Base-by-base conservation (phyloP, 2,329 filamentous ascomycete genomes). In the Myriosclerotinia duriaeana region DNA sequence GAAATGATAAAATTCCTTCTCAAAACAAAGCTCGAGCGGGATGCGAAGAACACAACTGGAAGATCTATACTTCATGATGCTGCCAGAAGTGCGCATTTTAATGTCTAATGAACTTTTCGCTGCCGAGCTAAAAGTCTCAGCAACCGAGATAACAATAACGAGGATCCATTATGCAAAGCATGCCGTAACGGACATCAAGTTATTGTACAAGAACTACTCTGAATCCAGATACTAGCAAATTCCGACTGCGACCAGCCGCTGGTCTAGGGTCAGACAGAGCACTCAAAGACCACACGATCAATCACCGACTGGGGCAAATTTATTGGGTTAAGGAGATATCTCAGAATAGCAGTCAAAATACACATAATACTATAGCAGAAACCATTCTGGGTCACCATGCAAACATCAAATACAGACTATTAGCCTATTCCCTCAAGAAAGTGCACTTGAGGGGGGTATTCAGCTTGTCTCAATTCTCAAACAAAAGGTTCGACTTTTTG, bases 21-120 rank as follows among this genome's bases (percentile, higher is more conserved):
- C 5, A 11, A 46, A 12, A 56, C 20, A 15, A 60, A 42, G 14
- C 55, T 69, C 17, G 59, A 69, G 54, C 50, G 59, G 1, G 55
- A 70, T 12, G 63, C 53, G 15, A 68, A 54, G 50, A 66, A 70
- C 62, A 22, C 60, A 2, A n/a, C 53, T 30, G 40, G 48, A 22
- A 69, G 44, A 65, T 53, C 69, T 26, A 44, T 67, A 22, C 69
- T 70, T 66, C 63, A 64, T 40, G 59, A 66, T 69, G 65, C 62
- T 34, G 65, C 53, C 2, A 65, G 22, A 53, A 52, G 17, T 7
- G 67, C 50, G 50, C 46, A 69, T 48, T 26, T 48, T 46, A 52
- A 53, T 0, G 55, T 66, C 36, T n/a, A 50, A 53, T 30, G 60
- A 60, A 26, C 66, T 69, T 42, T 6, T 61, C n/a, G 56, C 40